A percentile compares a stretch with the other conserved stretches of the same genome.
phyloP scores from a whole-genome alignment of 345 rosid species.

The Pugionium cornutum region DNA sequence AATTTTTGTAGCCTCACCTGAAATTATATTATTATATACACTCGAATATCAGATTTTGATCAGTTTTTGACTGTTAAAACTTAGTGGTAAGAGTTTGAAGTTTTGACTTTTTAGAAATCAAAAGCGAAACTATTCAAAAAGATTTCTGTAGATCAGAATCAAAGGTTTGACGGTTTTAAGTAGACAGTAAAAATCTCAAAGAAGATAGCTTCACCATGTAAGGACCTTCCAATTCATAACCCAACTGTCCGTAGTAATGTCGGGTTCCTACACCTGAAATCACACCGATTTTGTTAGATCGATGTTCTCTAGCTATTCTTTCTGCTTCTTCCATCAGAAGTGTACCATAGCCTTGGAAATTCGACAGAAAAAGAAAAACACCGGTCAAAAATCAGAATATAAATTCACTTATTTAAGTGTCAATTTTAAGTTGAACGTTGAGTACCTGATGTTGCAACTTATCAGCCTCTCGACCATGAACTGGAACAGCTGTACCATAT shows the following conservation, averaged over 20 bases:
- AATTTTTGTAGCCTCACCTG: slow-evolving; percentile 1
- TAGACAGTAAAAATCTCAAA: no score
- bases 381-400: neutral
- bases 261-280: slow-evolving; percentile 97
- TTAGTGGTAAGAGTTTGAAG: no score
- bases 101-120: no score
- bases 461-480: slow-evolving; percentile 93
- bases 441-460: slow-evolving; percentile 98
- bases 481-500: slow-evolving; percentile 99
- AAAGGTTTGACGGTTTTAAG: no score
- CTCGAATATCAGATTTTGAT: no score
- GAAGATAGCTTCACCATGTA: slow-evolving; percentile 79
- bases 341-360: slow-evolving; percentile 83
- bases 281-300: slow-evolving; percentile 80
- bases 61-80: no score
- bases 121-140: no score
- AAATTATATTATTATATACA: neutral
- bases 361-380: neutral
- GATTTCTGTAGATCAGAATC: no score
- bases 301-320: slow-evolving; percentile 78
- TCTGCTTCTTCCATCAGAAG: slow-evolving; percentile 99
- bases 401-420: neutral
- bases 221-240: slow-evolving; percentile 95
- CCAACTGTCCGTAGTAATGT: slow-evolving; percentile 89
- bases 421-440: neutral